Evolutionary conservation across 2,329 filamentous ascomycete species (phyloP).

Genomic region (Aspergillus ibericus): DNA sequence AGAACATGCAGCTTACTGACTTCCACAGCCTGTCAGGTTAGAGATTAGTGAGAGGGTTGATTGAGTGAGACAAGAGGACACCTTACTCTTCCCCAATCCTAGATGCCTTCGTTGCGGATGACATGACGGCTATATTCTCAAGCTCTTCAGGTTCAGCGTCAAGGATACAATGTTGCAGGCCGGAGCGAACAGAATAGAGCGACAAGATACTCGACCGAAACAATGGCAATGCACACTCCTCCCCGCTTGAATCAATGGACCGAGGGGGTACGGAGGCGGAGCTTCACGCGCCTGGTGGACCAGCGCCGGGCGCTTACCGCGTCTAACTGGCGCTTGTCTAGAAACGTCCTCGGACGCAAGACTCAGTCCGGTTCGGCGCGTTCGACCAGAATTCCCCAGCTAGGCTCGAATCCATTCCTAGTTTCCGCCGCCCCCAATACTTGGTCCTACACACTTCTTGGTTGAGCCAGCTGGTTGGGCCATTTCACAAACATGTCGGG

Average conservation of each 20-base stretch:
- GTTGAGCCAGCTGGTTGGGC: not conserved
- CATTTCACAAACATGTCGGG: constrained; percentile 65
- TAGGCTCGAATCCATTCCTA: not conserved
- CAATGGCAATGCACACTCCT: constrained; percentile 15
- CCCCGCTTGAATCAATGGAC: constrained; percentile 23
- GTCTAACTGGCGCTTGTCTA: constrained; percentile 18
- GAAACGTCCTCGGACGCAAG: constrained; percentile 3
- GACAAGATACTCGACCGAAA: not conserved
- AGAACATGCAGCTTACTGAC: constrained; percentile 58
- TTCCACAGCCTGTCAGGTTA: constrained; percentile 75
- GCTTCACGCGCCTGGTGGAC: constrained; percentile 18
- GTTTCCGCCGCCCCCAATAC: not conserved
- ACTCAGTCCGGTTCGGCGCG: not conserved
- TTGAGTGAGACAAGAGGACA: not conserved
- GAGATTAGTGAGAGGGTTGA: constrained; percentile 24
- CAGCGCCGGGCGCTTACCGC: constrained; percentile 25
- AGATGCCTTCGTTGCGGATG: constrained; percentile 64
- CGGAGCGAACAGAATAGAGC: not conserved
- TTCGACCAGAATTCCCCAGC: not conserved
- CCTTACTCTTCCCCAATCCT: constrained; percentile 74
- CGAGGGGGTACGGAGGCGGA: constrained; percentile 17
- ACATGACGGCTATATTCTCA: constrained; percentile 39
- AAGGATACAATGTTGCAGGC: not conserved
- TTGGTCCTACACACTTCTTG: not conserved
- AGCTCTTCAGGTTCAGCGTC: not conserved